Base-by-base conservation (phyloP, 805 yeast species). In the Candida montana region DNA sequence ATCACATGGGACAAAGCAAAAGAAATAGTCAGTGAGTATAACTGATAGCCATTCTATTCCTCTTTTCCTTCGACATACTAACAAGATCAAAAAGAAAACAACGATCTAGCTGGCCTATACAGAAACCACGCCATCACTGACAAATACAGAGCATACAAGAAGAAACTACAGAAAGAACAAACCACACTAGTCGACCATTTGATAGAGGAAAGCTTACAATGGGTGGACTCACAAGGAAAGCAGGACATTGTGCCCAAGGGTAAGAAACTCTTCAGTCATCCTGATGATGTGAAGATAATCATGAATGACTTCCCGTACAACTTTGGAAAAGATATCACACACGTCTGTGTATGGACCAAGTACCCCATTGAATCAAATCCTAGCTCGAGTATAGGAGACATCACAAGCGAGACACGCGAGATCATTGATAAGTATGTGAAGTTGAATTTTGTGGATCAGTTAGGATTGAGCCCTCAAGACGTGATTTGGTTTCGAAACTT, bases 301-400 rank as follows among this genome's bases (percentile, higher is more conserved):
- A 43, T 54, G 20, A 84, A 84, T 55, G 79, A 77, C 46, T 84
- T 80, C 60, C 89, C 89, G 0, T 84, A 84, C 61, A 70, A 73
- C 50, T 74, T 81, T 46, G 77, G 70, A 29, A 47, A 55, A 0
- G 67, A 67, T 33, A 69, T 81, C 5, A 58, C 61, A 5, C 91
- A 83, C 58, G 54, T 83, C 13, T 72, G 85, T 33, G 69, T 80
- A 2, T 84, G 93, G 91, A 69, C 81, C 2, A 82, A 82, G 53
- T 61, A 73, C 16, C 67, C 67, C 12, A 70, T 84, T 41, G 41
- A 37, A 4, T 39, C 43, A 8, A 49, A 61, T 10, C 72, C 77
- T 15, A 59, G 54, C 1, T 83, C 84, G 1, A 81, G 75, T 46
- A 69, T 79, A 23, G 65, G 76, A 2, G 54, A 58, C 31, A 53